These are phyloP conservation scores for Ilex asprella DNA, from an alignment of 257 asterid genomes.

Conservation along the genomic window DNA sequence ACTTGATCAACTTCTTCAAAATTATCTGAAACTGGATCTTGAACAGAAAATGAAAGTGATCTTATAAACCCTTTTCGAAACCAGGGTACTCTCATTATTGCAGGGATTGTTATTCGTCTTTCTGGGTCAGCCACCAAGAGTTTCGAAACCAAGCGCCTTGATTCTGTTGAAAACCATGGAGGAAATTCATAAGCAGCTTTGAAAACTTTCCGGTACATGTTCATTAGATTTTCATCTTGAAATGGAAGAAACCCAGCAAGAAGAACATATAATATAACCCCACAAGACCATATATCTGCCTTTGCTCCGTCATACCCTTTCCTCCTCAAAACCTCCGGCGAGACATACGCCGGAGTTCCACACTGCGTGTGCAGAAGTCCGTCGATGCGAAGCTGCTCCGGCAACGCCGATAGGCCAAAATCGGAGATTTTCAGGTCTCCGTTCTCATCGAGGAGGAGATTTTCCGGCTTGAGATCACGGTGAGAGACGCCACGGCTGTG, in stretches of 20 bases:
- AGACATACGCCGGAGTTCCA: slow-evolving; percentile 53
- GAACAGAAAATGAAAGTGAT: slow-evolving; percentile 18
- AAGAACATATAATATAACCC: slow-evolving; percentile 48
- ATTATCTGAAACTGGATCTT: slow-evolving; percentile 13
- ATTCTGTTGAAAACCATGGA: slow-evolving; percentile 42
- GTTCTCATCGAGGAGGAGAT: slow-evolving; percentile 55
- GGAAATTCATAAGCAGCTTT: slow-evolving; percentile 40
- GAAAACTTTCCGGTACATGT: slow-evolving; percentile 38
- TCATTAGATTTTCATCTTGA: slow-evolving; percentile 32
- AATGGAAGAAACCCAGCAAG: slow-evolving; percentile 56
- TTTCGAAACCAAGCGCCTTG: slow-evolving; percentile 37
- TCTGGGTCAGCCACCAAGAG: slow-evolving; percentile 39
- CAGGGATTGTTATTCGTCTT: slow-evolving; percentile 36
- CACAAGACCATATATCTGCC: slow-evolving; percentile 63
- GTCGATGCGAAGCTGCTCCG: slow-evolving; percentile 22
- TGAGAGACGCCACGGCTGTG: slow-evolving; percentile 28
- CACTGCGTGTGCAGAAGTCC: slow-evolving; percentile 57
- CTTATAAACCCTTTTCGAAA: slow-evolving; percentile 27
- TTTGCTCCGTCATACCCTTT: slow-evolving; percentile 53
- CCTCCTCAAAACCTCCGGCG: slow-evolving; percentile 44
- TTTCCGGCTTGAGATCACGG: slow-evolving; percentile 45
- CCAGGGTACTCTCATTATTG: slow-evolving; percentile 46
- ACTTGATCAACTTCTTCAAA: slow-evolving; percentile 29
- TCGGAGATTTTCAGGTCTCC: slow-evolving; percentile 46
- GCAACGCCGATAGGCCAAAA: slow-evolving; percentile 55